Evolutionary conservation across 164 flowering plant genomes (phyloP), one percentile per base, ranked within the genome.

Genomic region (Platanus orientalis): DNA sequence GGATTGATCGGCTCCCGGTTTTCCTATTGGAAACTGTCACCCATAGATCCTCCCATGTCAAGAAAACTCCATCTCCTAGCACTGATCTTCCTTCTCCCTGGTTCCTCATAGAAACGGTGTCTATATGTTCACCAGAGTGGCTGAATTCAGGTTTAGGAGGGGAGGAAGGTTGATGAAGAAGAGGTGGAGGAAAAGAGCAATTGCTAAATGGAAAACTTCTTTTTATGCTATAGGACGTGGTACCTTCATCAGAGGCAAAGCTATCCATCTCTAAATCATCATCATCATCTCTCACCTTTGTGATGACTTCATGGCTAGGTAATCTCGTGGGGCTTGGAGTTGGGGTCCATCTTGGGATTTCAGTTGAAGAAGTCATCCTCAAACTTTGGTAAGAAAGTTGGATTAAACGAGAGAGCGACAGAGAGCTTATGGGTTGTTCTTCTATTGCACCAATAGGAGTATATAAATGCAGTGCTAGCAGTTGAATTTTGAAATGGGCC

Each of bases 11-110:
- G 27, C 27, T 19, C 1, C 69, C 70, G 5, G 29, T 65, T 28
- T 54, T 67, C 9, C 73, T 69, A 17, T 58, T 58, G 1, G 70
- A 54, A 1, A 73, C 78, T 2, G 73, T 74, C 26, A 80, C 80
- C 67, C 74, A 72, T 20, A 80, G 29, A 51, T 78, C 78, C 52
- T 78, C 63, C 84, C 84, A 80, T 23, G 80, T 74, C 74, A 80
- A 67, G 50, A 6, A 71, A 54, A 74, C 69, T 17, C 74, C 74
- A 14, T 47, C 48, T 16, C 32, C 42, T 52, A 26, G 12, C 5
- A 51, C 20, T 13, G 49, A 45, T 12, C 19, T 32, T 49, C 49
- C 21, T 27, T 44, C 58, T 36, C 11, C 25, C 20, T 16, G 7
- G 6, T 32, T 32, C n/a, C n/a, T n/a, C n/a, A n/a, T n/a, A n/a